A percentile compares a stretch with the other conserved stretches of the same genome.
phyloP scores from a whole-genome alignment of 108 stramenopile genomes.

The Skeletonema costatum region DNA sequence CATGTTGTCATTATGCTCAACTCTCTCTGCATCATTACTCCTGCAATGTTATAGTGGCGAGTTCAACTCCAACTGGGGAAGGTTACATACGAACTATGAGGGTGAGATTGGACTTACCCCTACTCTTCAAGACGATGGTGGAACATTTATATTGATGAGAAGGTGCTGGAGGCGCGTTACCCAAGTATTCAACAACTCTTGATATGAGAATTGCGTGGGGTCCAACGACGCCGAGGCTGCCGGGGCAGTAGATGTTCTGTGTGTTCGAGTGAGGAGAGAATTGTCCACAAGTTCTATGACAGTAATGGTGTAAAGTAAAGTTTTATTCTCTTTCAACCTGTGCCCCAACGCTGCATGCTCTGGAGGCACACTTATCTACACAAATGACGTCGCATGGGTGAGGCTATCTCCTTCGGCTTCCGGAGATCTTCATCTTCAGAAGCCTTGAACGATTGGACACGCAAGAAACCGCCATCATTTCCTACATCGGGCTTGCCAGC shows the following conservation, averaged over 20 bases:
- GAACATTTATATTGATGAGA: not conserved
- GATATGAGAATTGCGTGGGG: slow-evolving; percentile 4
- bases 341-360: too few relatives aligned
- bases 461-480: not conserved
- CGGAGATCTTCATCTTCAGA: not conserved
- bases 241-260: not conserved
- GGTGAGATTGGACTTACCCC: not conserved
- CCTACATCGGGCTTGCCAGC: not conserved
- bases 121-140: not conserved
- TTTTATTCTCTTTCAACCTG: too few relatives aligned
- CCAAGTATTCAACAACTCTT: not conserved
- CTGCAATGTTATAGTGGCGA: slow-evolving; percentile 25
- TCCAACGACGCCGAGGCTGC: not conserved
- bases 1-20: not conserved
- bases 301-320: too few relatives aligned
- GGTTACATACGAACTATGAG: slow-evolving; percentile 21
- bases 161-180: not conserved
- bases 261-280: too few relatives aligned
- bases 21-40: not conserved
- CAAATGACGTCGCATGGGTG: not conserved
- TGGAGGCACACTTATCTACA: not conserved
- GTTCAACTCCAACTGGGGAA: slow-evolving; percentile 54
- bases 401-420: not conserved
- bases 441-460: not conserved
- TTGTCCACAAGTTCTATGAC: too few relatives aligned